Evolutionary conservation across 306 rosid genomes (phyloP).

Genomic region (Vicia faba): DNA sequence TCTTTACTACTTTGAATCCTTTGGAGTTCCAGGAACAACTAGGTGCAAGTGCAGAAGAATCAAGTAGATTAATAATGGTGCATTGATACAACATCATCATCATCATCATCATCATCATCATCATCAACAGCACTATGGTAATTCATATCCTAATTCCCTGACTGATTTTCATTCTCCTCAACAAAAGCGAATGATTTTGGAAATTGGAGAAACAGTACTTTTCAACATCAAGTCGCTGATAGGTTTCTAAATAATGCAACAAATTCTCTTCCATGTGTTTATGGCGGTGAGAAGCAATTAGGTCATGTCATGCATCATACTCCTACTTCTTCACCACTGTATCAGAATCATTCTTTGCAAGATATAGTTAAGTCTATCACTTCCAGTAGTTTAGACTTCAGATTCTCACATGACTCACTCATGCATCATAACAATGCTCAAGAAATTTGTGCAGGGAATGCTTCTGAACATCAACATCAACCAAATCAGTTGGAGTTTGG

Average conservation of each 20-base stretch:
- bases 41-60: constrained; percentile 25
- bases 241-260: constrained; percentile 54
- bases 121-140: constrained; percentile 23
- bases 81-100: background rate
- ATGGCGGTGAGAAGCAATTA: constrained; percentile 38
- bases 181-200: constrained; percentile 38
- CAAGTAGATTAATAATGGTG: constrained; percentile 33
- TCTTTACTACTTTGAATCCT: constrained; percentile 40
- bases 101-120: background rate
- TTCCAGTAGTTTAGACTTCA: background rate
- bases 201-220: constrained; percentile 45
- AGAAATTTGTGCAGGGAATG: background rate
- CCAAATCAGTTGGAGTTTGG: constrained; percentile 25
- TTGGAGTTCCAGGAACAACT: constrained; percentile 32
- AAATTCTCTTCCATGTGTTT: constrained; percentile 30
- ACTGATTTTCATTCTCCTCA: constrained; percentile 29
- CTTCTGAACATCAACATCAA: constrained; percentile 26
- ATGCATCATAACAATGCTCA: constrained; percentile 1
- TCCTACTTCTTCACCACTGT: no score
- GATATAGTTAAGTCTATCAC: background rate
- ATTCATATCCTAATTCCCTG: constrained; percentile 18
- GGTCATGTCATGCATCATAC: constrained; percentile 41
- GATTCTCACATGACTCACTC: background rate
- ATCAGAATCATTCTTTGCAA: constrained; percentile 49
- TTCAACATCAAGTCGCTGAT: constrained; percentile 46